These are phyloP conservation scores for Pseudocohnilembus persalinus DNA, from an alignment of 169 alveolate genomes.

Conservation along the genomic window DNA sequence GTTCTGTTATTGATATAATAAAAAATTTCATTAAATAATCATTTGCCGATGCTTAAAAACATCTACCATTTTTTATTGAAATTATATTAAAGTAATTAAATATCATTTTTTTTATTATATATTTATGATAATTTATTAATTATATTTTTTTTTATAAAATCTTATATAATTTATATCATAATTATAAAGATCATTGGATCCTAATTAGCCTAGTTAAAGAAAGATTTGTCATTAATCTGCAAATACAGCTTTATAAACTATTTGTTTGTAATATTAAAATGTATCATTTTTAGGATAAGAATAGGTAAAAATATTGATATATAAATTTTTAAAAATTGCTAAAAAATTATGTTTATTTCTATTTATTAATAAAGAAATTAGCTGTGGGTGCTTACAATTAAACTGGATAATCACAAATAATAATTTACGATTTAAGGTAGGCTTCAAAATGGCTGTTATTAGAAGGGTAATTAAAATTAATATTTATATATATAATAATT, in stretches of 20 bases:
- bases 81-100: slow-evolving; percentile 16
- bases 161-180: not conserved
- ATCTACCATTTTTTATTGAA: slow-evolving; percentile 45
- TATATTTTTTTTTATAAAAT: no score
- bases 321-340: not conserved
- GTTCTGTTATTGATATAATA: slow-evolving; percentile 40
- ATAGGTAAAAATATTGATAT: not conserved
- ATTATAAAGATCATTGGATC: slow-evolving; percentile 34
- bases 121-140: not conserved
- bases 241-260: slow-evolving; percentile 32
- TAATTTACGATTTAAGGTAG: slow-evolving; percentile 41
- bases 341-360: not conserved
- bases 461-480: slow-evolving; percentile 10
- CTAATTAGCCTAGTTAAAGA: slow-evolving; percentile 40
- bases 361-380: slow-evolving; percentile 7
- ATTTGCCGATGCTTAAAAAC: slow-evolving; percentile 9
- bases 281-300: slow-evolving; percentile 29
- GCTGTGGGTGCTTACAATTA: slow-evolving; percentile 45
- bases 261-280: slow-evolving; percentile 28
- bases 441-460: slow-evolving; percentile 48
- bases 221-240: slow-evolving; percentile 41
- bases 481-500: no score
- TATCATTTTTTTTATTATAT: no score
- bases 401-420: slow-evolving; percentile 21
- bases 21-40: slow-evolving; percentile 33